Conservation (phyloP, 345 rosid species). For the Pseudoturritis turrita region DNA sequence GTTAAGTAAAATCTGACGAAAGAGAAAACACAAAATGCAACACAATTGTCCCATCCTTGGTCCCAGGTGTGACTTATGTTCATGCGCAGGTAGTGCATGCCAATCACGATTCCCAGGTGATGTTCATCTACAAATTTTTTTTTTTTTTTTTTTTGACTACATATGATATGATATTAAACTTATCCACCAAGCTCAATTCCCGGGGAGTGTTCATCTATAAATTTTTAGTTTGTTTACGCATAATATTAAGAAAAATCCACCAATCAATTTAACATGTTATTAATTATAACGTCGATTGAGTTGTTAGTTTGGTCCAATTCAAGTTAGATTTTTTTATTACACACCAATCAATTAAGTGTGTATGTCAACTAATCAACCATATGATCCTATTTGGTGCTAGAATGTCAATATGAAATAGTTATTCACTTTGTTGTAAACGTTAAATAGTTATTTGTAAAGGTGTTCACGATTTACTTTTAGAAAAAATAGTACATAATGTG, state of each 20-base stretch:
- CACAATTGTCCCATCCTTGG: not conserved
- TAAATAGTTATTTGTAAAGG: no score
- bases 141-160: no score
- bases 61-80: not conserved
- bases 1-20: not conserved
- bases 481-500: no score
- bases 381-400: no score
- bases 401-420: no score
- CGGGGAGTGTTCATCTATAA: no score
- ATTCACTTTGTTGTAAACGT: no score
- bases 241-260: not conserved
- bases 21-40: not conserved
- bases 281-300: not conserved
- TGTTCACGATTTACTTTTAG: no score
- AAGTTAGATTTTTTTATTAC: not conserved
- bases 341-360: no score
- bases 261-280: not conserved
- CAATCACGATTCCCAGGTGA: constrained; percentile 19
- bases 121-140: not conserved
- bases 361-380: not conserved
- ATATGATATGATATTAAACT: no score
- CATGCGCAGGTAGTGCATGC: constrained; percentile 13
- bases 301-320: not conserved
- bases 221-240: not conserved
- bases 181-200: no score